A percentile compares a stretch with the other conserved stretches of the same genome.
Evolutionary conservation across 2,329 filamentous ascomycete species (phyloP).

Genomic region (Scleromitrula shiraiana): DNA sequence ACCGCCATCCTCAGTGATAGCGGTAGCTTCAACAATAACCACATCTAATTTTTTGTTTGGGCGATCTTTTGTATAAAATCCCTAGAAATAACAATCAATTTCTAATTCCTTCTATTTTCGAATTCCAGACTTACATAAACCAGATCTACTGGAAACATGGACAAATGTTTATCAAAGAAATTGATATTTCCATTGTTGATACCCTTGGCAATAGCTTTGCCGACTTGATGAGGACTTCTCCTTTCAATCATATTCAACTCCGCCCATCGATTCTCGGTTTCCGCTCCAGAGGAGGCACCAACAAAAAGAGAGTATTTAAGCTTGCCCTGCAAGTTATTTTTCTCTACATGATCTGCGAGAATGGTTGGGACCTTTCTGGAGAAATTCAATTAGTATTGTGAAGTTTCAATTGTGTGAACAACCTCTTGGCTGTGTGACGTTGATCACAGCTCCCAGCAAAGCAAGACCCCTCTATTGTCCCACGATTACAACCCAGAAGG

Average conservation of each 20-base stretch:
- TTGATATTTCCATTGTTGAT: constrained; percentile 85
- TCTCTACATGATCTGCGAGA: constrained; percentile 81
- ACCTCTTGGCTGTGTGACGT: neutral
- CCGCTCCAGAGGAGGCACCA: constrained; percentile 79
- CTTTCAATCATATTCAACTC: constrained; percentile 82
- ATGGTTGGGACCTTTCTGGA: constrained; percentile 72
- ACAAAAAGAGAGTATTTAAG: constrained; percentile 83
- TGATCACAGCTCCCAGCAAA: neutral
- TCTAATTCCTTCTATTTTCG: neutral
- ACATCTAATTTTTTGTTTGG: constrained; percentile 61
- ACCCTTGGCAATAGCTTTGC: constrained; percentile 81
- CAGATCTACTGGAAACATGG: constrained; percentile 83
- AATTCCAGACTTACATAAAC: constrained; percentile 53
- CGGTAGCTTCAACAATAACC: constrained; percentile 76
- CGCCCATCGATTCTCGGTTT: constrained; percentile 88
- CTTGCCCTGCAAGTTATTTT: constrained; percentile 76
- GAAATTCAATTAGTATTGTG: constrained; percentile 9
- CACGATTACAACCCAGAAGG: neutral
- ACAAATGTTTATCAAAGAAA: constrained; percentile 90
- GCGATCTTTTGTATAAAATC: constrained; percentile 77
- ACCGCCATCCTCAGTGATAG: constrained; percentile 81
- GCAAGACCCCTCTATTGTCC: neutral
- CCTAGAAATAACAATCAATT: constrained; percentile 35
- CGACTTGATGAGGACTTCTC: constrained; percentile 78
- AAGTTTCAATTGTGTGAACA: neutral